A percentile compares a stretch with the other conserved stretches of the same genome.
Conservation (phyloP, 2,329 filamentous ascomycete species). For the Aspergillus intermedius region DNA sequence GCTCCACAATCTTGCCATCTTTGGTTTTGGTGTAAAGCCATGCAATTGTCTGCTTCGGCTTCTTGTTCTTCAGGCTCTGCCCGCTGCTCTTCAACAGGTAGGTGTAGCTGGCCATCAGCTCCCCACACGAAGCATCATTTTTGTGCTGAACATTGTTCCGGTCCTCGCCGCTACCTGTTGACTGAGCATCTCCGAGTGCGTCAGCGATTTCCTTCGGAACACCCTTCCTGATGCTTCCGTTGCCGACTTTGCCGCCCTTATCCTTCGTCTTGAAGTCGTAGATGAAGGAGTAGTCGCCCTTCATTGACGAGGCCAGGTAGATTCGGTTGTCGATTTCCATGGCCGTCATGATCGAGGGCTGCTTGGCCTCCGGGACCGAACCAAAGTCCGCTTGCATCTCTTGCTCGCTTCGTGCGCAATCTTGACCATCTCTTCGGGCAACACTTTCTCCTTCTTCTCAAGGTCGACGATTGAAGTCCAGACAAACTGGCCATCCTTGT, state of each 20-base stretch:
- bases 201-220: not conserved
- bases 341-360: not conserved
- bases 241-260: not conserved
- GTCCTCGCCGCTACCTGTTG: not conserved
- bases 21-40: not conserved
- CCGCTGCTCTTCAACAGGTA: not conserved
- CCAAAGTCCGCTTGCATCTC: not conserved
- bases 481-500: not conserved
- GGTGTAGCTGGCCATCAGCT: conserved; percentile 1
- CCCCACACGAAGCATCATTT: not conserved
- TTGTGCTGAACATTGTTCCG: not conserved
- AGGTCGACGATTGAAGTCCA: not conserved
- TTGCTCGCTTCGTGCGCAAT: not conserved
- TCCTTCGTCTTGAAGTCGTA: not conserved
- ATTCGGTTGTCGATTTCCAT: not conserved
- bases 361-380: not conserved
- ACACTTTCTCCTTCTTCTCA: not conserved
- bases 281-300: conserved; percentile 1
- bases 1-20: not conserved
- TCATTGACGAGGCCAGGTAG: not conserved
- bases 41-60: conserved; percentile 1
- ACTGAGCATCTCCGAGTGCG: not conserved
- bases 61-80: not conserved
- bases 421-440: not conserved
- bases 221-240: not conserved